Conservation (phyloP, 176 grass and related monocot species). For the Rhynchospora pubera region DNA sequence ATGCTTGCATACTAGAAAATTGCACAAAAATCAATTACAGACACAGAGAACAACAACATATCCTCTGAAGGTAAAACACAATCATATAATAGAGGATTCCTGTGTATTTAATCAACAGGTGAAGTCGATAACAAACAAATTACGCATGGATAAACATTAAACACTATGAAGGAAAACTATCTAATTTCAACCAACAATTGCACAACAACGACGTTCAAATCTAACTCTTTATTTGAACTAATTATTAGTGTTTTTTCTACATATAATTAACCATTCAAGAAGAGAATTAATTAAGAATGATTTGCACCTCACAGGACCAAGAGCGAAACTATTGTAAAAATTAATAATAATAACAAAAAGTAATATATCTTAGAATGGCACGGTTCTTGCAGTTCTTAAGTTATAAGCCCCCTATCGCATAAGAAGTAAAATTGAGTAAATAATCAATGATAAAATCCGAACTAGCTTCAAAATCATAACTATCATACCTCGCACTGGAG, state of each 20-base stretch:
- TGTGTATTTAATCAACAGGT: neutral
- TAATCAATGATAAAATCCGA: no score
- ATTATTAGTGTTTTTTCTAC: neutral
- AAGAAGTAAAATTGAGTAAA: no score
- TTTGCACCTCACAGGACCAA: no score
- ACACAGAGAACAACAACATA: conserved; percentile 6
- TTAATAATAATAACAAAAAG: no score
- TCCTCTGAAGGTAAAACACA: neutral
- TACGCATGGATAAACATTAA: neutral
- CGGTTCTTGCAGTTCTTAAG: no score
- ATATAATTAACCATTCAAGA: no score
- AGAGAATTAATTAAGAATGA: no score
- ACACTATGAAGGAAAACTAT: conserved; percentile 1
- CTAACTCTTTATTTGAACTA: neutral
- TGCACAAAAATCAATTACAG: neutral
- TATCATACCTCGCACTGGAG: no score
- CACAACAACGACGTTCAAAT: neutral
- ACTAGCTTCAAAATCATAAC: no score
- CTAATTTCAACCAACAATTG: neutral
- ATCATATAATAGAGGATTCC: neutral
- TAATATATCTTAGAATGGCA: no score
- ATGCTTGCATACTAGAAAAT: conserved; percentile 90
- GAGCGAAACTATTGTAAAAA: no score
- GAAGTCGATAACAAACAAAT: neutral
- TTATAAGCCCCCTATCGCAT: no score